Evolutionary conservation across 192 early-diverging fungal genomes (phyloP), one percentile per base, ranked within the genome.

Genomic region (Martensiomyces pterosporus): DNA sequence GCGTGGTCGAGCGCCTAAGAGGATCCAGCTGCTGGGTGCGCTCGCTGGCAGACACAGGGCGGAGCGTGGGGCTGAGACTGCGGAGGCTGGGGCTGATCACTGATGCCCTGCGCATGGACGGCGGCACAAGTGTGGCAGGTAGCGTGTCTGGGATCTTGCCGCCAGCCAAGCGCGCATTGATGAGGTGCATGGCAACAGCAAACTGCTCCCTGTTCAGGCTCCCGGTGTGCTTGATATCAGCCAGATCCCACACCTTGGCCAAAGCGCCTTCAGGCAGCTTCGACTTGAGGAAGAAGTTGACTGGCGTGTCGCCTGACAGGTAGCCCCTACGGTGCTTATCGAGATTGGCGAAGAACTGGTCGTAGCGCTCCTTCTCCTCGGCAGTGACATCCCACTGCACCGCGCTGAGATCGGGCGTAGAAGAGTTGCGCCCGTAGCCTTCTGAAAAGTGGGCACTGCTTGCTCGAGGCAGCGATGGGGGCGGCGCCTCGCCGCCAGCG

Each of bases 161-260:
- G 9, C 83, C 82, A 14, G 65, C 54, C 12, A 84, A 54, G 38
- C 67, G 77, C 29, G 76, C 78, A 52, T 80, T 79, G 44, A 88
- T 90, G 15, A 92, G 60, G 43, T 87, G 73, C 86, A 92, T 87
- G 3, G 88, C 85, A 9, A 92, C 83, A 2, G 84, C 82, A 67
- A 90, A 92, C 64, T 89, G 83, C 22, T 90, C 82, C 26, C 76
- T 65, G 24, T 68, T 78, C 13, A 90, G 71, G 24, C 59, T 65
- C 1, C 86, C 85, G 37, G 69, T 67, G 50, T 78, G 77, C 14
- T 65, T 72, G 24, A 76, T 81, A 52, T 88, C 84, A 0, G 85
- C 74, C 40, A 92, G 72, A 35, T 88, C 85, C 85, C 91, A 94
- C 39, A 94, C 85, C 39, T 82, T 76, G 15, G 88, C 90, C 39